These are phyloP conservation scores for Bisporella sp. DNA, from an alignment of 2,329 filamentous ascomycete genomes.

Conservation along the genomic window DNA sequence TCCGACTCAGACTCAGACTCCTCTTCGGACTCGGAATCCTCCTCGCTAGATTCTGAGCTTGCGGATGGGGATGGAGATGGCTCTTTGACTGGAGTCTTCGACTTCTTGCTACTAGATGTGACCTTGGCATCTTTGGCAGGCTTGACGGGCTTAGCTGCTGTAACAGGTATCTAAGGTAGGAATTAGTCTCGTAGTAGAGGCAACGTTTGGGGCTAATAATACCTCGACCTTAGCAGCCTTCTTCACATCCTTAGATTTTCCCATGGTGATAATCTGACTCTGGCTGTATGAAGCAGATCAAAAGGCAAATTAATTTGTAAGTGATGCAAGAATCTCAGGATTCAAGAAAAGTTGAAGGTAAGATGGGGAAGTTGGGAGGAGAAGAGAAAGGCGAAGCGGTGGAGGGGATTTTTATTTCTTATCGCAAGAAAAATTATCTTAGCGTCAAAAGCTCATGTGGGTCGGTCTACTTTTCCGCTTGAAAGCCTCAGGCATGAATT, in stretches of 20 bases:
- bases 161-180: background rate
- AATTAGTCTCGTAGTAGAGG: background rate
- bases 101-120: background rate
- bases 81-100: background rate
- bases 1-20: constrained; percentile 21
- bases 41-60: constrained; percentile 29
- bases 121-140: background rate
- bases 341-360: too few species aligned
- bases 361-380: constrained; percentile 9
- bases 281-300: background rate
- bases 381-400: constrained; percentile 11
- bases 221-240: constrained; percentile 31
- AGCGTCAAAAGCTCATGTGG: background rate
- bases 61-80: constrained; percentile 26
- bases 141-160: background rate
- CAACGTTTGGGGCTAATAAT: background rate
- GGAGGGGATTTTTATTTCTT: constrained; percentile 16
- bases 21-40: constrained; percentile 24
- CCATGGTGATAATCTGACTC: constrained; percentile 42
- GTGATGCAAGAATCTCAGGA: too few species aligned
- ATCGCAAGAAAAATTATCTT: constrained; percentile 5
- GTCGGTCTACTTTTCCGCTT: too few species aligned
- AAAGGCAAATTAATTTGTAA: background rate
- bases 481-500: too few species aligned
- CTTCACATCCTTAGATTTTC: constrained; percentile 52